Evolutionary conservation across 495 filamentous ascomycete genomes (phyloP).

Genomic region (Xylaria palmicola): DNA sequence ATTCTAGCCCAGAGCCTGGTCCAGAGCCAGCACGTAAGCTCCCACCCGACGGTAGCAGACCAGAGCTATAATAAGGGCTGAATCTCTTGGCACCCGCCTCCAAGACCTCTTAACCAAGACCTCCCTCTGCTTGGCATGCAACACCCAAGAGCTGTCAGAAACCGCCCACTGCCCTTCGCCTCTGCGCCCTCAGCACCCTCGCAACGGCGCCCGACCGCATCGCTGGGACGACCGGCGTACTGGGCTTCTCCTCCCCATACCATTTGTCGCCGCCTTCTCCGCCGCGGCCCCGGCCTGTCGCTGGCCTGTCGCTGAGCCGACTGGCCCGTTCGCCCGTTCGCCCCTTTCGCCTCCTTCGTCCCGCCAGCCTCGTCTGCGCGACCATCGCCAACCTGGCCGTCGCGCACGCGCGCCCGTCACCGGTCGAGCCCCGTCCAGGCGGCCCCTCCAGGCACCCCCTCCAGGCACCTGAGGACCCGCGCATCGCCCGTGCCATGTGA

Average conservation of each 20-base stretch:
- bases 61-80: conserved; percentile 18
- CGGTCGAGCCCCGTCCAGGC: background rate
- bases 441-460: no score
- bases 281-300: background rate
- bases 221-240: conserved; percentile 16
- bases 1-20: background rate
- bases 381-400: background rate
- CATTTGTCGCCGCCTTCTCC: conserved; percentile 2
- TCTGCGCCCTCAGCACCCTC: conserved; percentile 13
- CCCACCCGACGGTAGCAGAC: background rate
- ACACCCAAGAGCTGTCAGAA: conserved; percentile 32
- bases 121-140: conserved; percentile 37
- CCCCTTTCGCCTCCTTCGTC: background rate
- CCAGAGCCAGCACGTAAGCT: no score
- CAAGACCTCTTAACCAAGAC: conserved; percentile 34
- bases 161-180: conserved; percentile 1
- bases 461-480: no score
- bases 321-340: conserved; percentile 17
- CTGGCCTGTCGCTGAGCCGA: conserved; percentile 4
- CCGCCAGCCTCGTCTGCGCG: background rate
- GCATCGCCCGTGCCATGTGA: conserved; percentile 31
- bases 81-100: conserved; percentile 35
- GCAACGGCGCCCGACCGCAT: conserved; percentile 21
- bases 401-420: conserved; percentile 7
- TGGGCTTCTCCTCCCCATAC: conserved; percentile 1